Base-by-base conservation (phyloP, 139 green algal genomes). In the Chlamydomonas eustigma region DNA sequence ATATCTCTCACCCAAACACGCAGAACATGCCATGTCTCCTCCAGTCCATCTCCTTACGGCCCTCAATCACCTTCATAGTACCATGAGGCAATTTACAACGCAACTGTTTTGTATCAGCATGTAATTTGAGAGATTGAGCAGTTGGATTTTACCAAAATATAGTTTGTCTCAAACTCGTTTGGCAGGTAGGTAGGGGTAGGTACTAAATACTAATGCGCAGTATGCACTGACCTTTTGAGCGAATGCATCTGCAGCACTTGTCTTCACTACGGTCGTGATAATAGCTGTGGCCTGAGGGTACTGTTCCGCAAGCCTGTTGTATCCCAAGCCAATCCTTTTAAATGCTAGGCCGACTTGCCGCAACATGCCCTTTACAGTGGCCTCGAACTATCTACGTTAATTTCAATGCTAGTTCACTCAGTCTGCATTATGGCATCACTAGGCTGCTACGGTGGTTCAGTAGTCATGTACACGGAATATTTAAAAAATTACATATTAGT, bases 191-290 rank as follows among this genome's bases (percentile, higher is more conserved):
- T n/a, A n/a, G n/a, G n/a, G n/a, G n/a, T n/a, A n/a, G n/a, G n/a
- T n/a, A n/a, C n/a, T n/a, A n/a, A n/a, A n/a, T n/a, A n/a, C n/a
- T n/a, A n/a, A n/a, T n/a, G n/a, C n/a, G n/a, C n/a, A 22, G 44
- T 58, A 58, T 58, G 44, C 44, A 58, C 84, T 90, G 91, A 92
- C 92, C 88, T 92, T 96, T 51, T 97, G 92, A n/a, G 92, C 92
- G 69, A 97, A 94, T n/a, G 93, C 8, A 73, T 97, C 92, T 3
- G 92, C 92, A 2, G 85, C 90, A 18, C 76, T 90, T 2, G 92
- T 97, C 73, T 97, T 97, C 22, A 96, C 37, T 3, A 91, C 88
- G 2, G 88, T 94, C 33, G 91, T 97, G 28, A 95, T 71, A n/a
- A 96, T 83, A 1, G 87, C 92, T 2, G 89, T 92, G 1, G 38